phyloP scores from a whole-genome alignment of 805 yeast genomes.

The Kuraishia piskuri region DNA sequence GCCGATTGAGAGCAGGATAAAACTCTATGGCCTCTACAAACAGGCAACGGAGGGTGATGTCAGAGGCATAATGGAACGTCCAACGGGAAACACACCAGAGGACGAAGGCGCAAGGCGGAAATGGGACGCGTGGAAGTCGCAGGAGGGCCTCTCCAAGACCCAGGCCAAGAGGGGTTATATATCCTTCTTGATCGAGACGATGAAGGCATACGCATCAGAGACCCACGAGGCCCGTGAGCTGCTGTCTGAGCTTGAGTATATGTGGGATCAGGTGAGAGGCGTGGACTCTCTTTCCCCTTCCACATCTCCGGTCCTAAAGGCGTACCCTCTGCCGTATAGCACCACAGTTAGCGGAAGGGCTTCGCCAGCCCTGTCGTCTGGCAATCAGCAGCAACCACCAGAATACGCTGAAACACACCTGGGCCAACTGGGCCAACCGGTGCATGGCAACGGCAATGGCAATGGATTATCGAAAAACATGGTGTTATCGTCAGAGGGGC shows the following conservation, averaged over 20 bases:
- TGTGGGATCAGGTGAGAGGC: slow-evolving; percentile 69
- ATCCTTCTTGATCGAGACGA: slow-evolving; percentile 58
- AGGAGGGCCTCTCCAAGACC: slow-evolving; percentile 56
- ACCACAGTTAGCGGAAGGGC: neutral
- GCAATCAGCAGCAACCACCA: neutral
- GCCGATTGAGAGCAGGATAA: slow-evolving; percentile 59
- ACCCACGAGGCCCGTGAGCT: slow-evolving; percentile 59
- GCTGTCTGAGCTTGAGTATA: slow-evolving; percentile 55
- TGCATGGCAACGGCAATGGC: neutral
- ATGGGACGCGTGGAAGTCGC: slow-evolving; percentile 81
- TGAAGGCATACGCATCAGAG: slow-evolving; percentile 61
- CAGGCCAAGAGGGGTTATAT: slow-evolving; percentile 74
- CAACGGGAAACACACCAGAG: slow-evolving; percentile 49
- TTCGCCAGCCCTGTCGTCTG: neutral
- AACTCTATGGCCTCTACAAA: slow-evolving; percentile 74
- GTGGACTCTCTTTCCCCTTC: slow-evolving; percentile 7
- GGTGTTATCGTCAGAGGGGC: slow-evolving; percentile 5
- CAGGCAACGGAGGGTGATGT: slow-evolving; percentile 89
- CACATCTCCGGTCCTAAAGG: neutral
- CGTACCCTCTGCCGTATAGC: neutral
- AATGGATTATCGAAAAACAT: slow-evolving; percentile 2
- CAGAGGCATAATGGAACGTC: slow-evolving; percentile 56
- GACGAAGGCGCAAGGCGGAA: slow-evolving; percentile 63
- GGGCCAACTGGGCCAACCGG: neutral
- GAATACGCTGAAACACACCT: too few species aligned